These are phyloP conservation scores for Talaromyces sp. DNA, from an alignment of 2,329 filamentous ascomycete species.

Conservation along the genomic window DNA sequence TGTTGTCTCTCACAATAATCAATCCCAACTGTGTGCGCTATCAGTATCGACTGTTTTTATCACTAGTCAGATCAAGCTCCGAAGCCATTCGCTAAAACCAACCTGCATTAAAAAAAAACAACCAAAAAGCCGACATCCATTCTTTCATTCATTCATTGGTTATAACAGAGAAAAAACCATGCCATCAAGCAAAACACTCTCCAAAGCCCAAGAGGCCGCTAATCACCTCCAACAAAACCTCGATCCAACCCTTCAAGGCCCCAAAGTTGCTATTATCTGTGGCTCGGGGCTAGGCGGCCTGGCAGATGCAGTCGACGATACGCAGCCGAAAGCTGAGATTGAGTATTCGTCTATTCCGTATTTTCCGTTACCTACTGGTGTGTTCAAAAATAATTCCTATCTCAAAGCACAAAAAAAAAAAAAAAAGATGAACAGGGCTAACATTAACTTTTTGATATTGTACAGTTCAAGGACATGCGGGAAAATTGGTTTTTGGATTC, in stretches of 20 bases:
- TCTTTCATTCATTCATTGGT: too few species aligned
- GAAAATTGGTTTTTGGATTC: conserved; percentile 59
- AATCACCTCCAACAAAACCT: conserved; percentile 45
- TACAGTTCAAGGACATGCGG: conserved; percentile 54
- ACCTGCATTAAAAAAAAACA: too few species aligned
- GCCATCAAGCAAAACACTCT: conserved; percentile 15
- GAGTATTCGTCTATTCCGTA: conserved; percentile 56
- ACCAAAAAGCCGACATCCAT: too few species aligned
- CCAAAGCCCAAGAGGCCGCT: conserved; percentile 44
- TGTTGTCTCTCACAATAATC: background rate
- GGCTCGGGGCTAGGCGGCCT: conserved; percentile 60
- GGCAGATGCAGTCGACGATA: conserved; percentile 48
- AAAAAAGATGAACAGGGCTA: too few species aligned
- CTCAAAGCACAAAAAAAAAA: too few species aligned
- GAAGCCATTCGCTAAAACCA: too few species aligned
- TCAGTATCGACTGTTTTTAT: background rate
- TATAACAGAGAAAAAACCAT: background rate
- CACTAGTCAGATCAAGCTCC: background rate
- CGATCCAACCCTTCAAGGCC: conserved; percentile 45
- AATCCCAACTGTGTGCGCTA: background rate
- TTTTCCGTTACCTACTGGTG: conserved; percentile 57
- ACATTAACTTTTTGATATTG: too few species aligned
- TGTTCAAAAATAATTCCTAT: background rate
- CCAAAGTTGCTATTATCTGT: conserved; percentile 58
- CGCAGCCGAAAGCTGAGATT: conserved; percentile 44